Conservation (phyloP, 2,329 filamentous ascomycete genomes). For the Nigrospora osmanthi region DNA sequence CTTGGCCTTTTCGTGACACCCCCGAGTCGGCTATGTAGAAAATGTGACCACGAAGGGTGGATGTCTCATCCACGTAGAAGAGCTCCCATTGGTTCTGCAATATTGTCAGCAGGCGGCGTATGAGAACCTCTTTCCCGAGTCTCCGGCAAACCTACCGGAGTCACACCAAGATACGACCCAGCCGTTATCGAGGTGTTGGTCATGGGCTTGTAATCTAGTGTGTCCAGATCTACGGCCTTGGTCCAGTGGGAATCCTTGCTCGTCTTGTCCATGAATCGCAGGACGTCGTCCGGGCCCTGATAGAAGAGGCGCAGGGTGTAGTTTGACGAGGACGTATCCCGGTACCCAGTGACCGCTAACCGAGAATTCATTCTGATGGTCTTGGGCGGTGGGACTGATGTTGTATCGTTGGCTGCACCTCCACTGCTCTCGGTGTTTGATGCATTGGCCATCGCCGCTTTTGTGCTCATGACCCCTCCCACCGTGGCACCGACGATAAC, state of each 20-base stretch:
- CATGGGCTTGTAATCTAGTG: conserved; percentile 9
- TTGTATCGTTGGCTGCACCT: neutral
- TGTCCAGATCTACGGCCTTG: conserved; percentile 9
- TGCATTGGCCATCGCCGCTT: neutral
- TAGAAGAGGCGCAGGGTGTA: conserved; percentile 14
- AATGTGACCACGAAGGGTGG: conserved; percentile 10
- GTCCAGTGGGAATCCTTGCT: conserved; percentile 9
- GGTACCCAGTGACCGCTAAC: conserved; percentile 12
- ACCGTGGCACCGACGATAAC: conserved; percentile 8
- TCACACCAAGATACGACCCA: conserved; percentile 7
- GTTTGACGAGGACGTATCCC: conserved; percentile 4
- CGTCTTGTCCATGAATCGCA: conserved; percentile 13
- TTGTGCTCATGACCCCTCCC: conserved; percentile 9
- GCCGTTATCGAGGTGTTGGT: conserved; percentile 11
- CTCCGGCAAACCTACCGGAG: conserved; percentile 6
- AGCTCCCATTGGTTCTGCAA: conserved; percentile 11
- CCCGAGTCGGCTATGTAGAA: conserved; percentile 9
- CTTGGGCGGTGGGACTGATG: neutral
- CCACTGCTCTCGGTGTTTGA: no score
- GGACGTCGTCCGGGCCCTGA: conserved; percentile 9
- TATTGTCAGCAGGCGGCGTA: neutral
- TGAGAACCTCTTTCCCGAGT: neutral
- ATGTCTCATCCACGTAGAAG: conserved; percentile 12
- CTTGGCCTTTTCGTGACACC: conserved; percentile 7
- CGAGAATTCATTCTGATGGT: conserved; percentile 10